Percentiles rank a stretch among this genome's conserved stretches.
phyloP scores from a whole-genome alignment of 2,329 filamentous ascomycete species.

The Cercospora zeina region DNA sequence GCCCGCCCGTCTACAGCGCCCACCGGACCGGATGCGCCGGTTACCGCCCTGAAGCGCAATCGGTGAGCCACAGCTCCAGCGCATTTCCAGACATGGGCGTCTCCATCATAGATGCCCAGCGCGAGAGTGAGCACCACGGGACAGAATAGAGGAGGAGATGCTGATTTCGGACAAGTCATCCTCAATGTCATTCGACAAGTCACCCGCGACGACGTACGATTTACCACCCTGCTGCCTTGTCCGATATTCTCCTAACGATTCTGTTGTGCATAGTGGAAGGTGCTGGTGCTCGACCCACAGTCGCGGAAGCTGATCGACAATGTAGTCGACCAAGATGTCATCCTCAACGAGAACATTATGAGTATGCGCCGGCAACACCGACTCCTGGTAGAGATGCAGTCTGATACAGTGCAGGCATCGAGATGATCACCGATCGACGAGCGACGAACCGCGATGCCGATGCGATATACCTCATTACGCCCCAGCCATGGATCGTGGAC shows the following conservation, averaged over 20 bases:
- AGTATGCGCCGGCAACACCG: constrained; percentile 58
- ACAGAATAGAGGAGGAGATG: neutral
- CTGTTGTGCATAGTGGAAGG: constrained; percentile 75
- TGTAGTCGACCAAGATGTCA: constrained; percentile 91
- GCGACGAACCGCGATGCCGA: constrained; percentile 86
- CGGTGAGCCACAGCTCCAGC: constrained; percentile 11
- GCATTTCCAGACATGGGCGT: constrained; percentile 58
- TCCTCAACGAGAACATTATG: constrained; percentile 93
- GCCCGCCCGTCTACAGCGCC: neutral
- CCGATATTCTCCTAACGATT: constrained; percentile 18
- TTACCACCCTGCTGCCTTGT: constrained; percentile 13
- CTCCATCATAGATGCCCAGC: constrained; percentile 83
- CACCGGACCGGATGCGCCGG: constrained; percentile 9
- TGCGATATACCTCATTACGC: constrained; percentile 87
- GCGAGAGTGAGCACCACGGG: constrained; percentile 59
- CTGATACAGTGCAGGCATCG: constrained; percentile 69
- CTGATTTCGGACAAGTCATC: constrained; percentile 45
- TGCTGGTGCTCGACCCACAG: constrained; percentile 81
- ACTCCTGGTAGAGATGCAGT: constrained; percentile 1
- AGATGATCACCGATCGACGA: constrained; percentile 85
- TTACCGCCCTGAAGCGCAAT: constrained; percentile 11
- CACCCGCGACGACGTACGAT: constrained; percentile 66
- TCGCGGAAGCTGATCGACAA: constrained; percentile 87
- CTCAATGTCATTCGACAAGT: constrained; percentile 73
- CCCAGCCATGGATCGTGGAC: constrained; percentile 84